Evolutionary conservation across 495 filamentous ascomycete species (phyloP).

Genomic region (Paragyromitra xinjiangensis): DNA sequence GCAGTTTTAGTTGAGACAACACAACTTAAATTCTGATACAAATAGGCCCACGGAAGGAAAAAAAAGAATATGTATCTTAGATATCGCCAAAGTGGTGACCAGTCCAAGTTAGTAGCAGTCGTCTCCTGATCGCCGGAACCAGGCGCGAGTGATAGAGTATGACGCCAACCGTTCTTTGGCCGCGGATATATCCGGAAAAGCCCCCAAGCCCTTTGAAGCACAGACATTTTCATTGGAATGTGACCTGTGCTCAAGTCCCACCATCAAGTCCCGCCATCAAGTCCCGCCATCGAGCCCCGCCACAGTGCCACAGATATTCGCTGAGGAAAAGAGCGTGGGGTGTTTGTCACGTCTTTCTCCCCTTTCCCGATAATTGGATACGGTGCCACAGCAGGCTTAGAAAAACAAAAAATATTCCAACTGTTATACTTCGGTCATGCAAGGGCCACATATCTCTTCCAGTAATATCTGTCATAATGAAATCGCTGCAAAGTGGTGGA

Average conservation of each 20-base stretch:
- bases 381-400: not conserved
- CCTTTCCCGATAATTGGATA: not conserved
- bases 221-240: not conserved
- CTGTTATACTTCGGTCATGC: not conserved
- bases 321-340: not conserved
- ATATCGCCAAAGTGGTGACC: not conserved
- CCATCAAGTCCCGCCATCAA: not conserved
- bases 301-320: not conserved
- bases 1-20: not conserved
- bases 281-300: not conserved
- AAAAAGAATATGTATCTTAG: not conserved
- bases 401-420: slow-evolving; percentile 4
- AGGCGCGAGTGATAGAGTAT: slow-evolving; percentile 11
- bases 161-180: not conserved
- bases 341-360: not conserved
- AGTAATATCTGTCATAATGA: not conserved
- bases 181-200: not conserved
- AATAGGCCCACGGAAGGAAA: not conserved
- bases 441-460: not conserved
- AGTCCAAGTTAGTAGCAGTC: not conserved
- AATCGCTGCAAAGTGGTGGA: not conserved
- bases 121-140: not conserved
- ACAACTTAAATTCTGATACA: not conserved
- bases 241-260: not conserved
- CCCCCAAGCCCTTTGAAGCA: slow-evolving; percentile 2